Conservation (phyloP, 1,139 yeast species). For the Candida smagusa region DNA sequence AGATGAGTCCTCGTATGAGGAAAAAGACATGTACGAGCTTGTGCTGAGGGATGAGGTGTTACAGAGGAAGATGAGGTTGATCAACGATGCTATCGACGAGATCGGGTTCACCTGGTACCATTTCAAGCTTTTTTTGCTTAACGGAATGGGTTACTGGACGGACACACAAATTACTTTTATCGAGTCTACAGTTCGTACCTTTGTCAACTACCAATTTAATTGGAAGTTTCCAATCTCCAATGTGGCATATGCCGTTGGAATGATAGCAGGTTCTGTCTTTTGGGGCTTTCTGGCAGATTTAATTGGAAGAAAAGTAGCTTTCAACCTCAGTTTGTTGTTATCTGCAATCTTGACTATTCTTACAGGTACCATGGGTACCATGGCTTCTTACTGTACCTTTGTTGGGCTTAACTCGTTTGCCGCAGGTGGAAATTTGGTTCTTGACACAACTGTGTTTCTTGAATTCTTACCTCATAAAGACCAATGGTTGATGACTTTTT, state of each 20-base stretch:
- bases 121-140: conserved; percentile 36
- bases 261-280: conserved; percentile 51
- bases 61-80: conserved; percentile 32
- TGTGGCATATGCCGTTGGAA: conserved; percentile 36
- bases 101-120: conserved; percentile 53
- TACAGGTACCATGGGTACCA: conserved; percentile 29
- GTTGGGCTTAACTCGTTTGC: conserved; percentile 22
- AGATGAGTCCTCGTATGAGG: conserved; percentile 5
- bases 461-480: conserved; percentile 25
- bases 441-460: conserved; percentile 28
- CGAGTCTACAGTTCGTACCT: conserved; percentile 35
- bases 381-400: conserved; percentile 26
- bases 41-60: conserved; percentile 27
- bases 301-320: conserved; percentile 27
- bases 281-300: conserved; percentile 23
- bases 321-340: conserved; percentile 34
- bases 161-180: conserved; percentile 54
- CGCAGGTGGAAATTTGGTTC: conserved; percentile 30
- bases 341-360: conserved; percentile 22
- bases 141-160: conserved; percentile 64
- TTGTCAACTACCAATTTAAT: conserved; percentile 42
- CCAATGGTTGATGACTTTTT: conserved; percentile 37
- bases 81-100: conserved; percentile 49
- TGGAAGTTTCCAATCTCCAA: conserved; percentile 28
- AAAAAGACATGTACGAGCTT: conserved; percentile 16